Conservation (phyloP, 768 basidiomycete species). For the Coprinellus aureogranulatus region DNA sequence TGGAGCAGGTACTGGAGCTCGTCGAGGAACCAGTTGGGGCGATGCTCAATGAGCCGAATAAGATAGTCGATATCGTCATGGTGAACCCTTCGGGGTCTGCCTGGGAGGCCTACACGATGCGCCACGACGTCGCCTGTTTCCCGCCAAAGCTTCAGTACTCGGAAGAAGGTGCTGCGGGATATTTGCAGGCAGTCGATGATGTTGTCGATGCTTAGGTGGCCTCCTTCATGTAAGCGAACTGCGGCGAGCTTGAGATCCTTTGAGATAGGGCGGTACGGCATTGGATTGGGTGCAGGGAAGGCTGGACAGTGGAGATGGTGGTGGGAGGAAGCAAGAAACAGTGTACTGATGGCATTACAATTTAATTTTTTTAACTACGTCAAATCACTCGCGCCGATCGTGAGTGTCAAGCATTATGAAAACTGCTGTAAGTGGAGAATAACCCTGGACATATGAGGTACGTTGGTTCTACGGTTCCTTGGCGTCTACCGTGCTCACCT, state of each 20-base stretch:
- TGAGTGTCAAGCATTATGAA: too few species aligned
- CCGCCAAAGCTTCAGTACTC: slow-evolving; percentile 19
- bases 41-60: slow-evolving; percentile 15
- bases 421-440: too few species aligned
- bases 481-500: too few species aligned
- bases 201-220: slow-evolving; percentile 15
- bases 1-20: slow-evolving; percentile 25
- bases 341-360: too few species aligned
- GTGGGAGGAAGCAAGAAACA: background rate
- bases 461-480: too few species aligned
- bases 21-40: slow-evolving; percentile 33
- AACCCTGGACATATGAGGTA: too few species aligned
- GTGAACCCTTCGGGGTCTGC: background rate
- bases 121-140: slow-evolving; percentile 25
- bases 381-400: too few species aligned
- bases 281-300: background rate
- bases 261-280: slow-evolving; percentile 22
- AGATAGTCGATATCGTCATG: slow-evolving; percentile 24
- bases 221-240: slow-evolving; percentile 19
- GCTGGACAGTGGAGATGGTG: background rate
- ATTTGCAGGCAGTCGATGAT: slow-evolving; percentile 22
- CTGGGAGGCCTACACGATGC: background rate
- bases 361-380: too few species aligned
- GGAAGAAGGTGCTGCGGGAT: slow-evolving; percentile 20
- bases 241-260: slow-evolving; percentile 28